Evolutionary conservation across 305 asterid genomes (phyloP).

Genomic region (Fraxinus velutina): DNA sequence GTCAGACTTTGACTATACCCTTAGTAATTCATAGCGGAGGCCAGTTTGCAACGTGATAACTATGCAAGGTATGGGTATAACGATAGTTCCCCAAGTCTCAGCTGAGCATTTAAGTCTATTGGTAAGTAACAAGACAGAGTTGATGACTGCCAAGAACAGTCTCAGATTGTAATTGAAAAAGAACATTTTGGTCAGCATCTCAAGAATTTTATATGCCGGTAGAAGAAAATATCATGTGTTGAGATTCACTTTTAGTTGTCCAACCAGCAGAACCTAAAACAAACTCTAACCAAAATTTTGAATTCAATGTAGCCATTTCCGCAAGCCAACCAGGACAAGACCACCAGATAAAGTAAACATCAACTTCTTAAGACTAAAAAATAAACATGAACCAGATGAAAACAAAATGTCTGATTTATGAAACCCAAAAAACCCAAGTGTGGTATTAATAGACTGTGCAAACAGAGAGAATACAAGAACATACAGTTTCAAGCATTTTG

Average conservation of each 20-base stretch:
- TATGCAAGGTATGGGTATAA: neutral
- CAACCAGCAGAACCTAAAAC: neutral
- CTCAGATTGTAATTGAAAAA: neutral
- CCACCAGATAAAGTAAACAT: neutral
- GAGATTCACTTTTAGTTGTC: neutral
- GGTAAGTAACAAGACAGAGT: neutral
- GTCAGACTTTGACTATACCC: neutral
- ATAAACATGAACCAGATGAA: neutral
- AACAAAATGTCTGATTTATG: neutral
- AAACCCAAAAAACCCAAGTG: neutral
- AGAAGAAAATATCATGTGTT: neutral
- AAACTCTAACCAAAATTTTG: neutral
- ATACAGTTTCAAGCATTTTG: constrained; percentile 96
- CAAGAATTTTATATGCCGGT: neutral
- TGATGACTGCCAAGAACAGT: neutral
- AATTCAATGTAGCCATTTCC: neutral
- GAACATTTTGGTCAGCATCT: neutral
- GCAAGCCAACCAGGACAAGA: neutral
- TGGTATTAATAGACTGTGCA: neutral
- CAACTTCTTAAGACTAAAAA: neutral
- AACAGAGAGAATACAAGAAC: constrained; percentile 23
- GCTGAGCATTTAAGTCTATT: neutral
- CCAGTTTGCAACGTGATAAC: neutral
- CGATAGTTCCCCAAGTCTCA: neutral
- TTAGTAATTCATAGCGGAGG: neutral